Evolutionary conservation across 2,329 filamentous ascomycete species (phyloP), one percentile per base, ranked within the genome.

Genomic region (Phyllosticta ampelicida): DNA sequence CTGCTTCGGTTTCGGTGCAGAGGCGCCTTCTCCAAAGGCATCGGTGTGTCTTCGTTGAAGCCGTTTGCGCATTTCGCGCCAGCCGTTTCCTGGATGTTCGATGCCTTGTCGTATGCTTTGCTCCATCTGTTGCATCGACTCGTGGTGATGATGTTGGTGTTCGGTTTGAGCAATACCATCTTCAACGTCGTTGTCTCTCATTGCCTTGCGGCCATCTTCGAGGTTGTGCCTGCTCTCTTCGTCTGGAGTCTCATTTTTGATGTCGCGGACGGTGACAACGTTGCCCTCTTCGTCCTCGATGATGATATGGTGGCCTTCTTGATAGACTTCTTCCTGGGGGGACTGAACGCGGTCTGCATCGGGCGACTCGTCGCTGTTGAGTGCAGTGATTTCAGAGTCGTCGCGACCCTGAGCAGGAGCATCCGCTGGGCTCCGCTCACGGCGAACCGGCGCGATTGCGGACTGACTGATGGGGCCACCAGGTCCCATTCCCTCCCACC

Each of bases 401-500:
- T 74, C 68, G 69, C 78, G 60, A 66, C 69, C 61, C 66, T 73
- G 64, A 16, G 71, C 66, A 16, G 65, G 64, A 5, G 62, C 62
- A 48, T 75, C 71, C 1, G 60, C 56, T 18, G 53, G 48, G 29
- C 55, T 53, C 3, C 65, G 61, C 49, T 63, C 63, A 26, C 58
- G 58, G 11, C 57, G 57, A 20, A 68, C 66, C 36, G 94, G 94
- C 63, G 82, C 85, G 65, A 97, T 96, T 21, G 94, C 94, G 36
- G 92, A 96, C 67, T 95, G 85, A 61, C 83, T 88, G 64, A 97
- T 86, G 2, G 90, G 94, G 0, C 94, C 94, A 61, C 94, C 94
- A 2, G 88, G 73, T 61, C 85, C 87, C 64, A 82, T 80, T n/a
- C 81, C 85, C 62, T 89, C 86, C 80, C 84, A 87, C 66, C 81